These are phyloP conservation scores for Glycine latifolia DNA, from an alignment of 306 rosid species.

Conservation along the genomic window DNA sequence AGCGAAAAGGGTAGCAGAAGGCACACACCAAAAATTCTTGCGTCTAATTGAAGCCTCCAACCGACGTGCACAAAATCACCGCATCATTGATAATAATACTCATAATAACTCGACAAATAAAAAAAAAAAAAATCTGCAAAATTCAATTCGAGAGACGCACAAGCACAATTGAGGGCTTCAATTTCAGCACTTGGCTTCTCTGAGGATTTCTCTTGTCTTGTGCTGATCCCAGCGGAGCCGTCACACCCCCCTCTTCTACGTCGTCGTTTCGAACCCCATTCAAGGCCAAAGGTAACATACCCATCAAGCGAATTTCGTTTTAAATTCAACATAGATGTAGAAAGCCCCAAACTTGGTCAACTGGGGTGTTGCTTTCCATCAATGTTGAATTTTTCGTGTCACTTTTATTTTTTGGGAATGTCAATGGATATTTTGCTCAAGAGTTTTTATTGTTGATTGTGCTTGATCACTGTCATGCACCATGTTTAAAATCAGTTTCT, in stretches of 20 bases:
- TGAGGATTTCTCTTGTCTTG: background rate
- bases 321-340: background rate
- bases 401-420: conserved; percentile 5
- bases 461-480: conserved; percentile 26
- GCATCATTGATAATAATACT: background rate
- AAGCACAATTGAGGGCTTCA: conserved; percentile 20
- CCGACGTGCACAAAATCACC: conserved; percentile 1
- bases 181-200: background rate
- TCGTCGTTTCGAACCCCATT: conserved; percentile 19
- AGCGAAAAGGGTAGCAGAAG: background rate
- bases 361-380: conserved; percentile 9
- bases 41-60: background rate
- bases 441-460: conserved; percentile 22
- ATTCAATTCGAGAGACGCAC: background rate
- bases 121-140: background rate
- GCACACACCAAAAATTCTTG: background rate
- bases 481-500: conserved; percentile 8
- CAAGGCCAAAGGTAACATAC: conserved; percentile 29
- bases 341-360: conserved; percentile 29
- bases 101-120: background rate
- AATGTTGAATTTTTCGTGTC: background rate
- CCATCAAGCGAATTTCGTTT: conserved; percentile 4
- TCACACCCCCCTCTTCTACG: background rate
- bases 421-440: background rate
- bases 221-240: conserved; percentile 25